These are phyloP conservation scores for Blastobotrys apis DNA, from an alignment of 1,139 yeast species.

Conservation along the genomic window DNA sequence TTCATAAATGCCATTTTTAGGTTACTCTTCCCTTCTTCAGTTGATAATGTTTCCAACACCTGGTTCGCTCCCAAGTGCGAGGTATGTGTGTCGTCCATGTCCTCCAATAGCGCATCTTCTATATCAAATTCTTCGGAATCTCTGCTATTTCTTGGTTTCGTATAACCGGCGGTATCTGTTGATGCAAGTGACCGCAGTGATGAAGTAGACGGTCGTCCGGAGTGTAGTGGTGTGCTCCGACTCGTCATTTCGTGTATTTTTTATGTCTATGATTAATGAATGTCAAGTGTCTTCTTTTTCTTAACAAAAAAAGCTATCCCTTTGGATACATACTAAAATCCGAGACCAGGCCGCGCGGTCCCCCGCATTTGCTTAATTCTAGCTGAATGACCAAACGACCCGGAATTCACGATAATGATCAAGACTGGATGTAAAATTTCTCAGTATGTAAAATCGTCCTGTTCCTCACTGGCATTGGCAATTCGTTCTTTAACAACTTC, in stretches of 20 bases:
- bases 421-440: no score
- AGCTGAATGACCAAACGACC: no score
- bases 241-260: background rate
- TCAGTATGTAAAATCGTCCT: conserved; percentile 31
- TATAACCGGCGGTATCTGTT: background rate
- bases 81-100: conserved; percentile 3
- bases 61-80: conserved; percentile 25
- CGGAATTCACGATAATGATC: no score
- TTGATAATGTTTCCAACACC: conserved; percentile 26
- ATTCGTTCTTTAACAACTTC: conserved; percentile 31
- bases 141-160: background rate
- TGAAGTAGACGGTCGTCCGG: background rate
- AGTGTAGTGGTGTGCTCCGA: background rate
- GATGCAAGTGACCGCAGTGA: background rate
- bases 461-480: conserved; percentile 31
- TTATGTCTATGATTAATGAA: no score
- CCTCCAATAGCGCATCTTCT: conserved; percentile 13
- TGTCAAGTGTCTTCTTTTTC: no score
- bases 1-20: conserved; percentile 92
- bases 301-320: no score
- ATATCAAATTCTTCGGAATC: conserved; percentile 12
- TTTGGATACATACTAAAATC: no score
- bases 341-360: no score
- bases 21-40: conserved; percentile 41
- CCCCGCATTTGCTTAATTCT: no score